These are phyloP conservation scores for Yamadazyma dendronema DNA, from an alignment of 1,139 yeast species.

Conservation along the genomic window DNA sequence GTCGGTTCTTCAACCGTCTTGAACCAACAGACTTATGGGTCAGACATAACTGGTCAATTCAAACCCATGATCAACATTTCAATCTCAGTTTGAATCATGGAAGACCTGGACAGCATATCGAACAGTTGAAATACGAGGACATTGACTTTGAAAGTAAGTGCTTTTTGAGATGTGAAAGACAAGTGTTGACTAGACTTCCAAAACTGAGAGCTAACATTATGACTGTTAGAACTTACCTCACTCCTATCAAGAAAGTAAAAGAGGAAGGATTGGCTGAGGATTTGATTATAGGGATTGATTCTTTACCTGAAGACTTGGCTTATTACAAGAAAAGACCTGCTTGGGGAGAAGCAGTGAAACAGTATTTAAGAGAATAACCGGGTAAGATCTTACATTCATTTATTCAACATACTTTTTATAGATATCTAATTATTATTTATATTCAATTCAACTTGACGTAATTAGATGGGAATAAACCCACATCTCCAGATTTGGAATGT, in stretches of 20 bases:
- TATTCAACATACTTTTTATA: conserved; percentile 2
- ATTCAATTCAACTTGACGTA: conserved; percentile 52
- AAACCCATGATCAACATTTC: conserved; percentile 30
- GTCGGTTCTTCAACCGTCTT: conserved; percentile 36
- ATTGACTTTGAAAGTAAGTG: conserved; percentile 39
- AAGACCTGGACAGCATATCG: conserved; percentile 27
- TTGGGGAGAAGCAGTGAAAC: conserved; percentile 66
- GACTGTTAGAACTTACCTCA: conserved; percentile 43
- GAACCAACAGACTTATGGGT: conserved; percentile 40
- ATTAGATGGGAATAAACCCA: conserved; percentile 88
- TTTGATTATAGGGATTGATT: conserved; percentile 56
- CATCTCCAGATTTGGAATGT: conserved; percentile 61
- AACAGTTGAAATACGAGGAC: conserved; percentile 23
- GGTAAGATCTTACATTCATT: background rate
- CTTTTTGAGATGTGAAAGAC: conserved; percentile 42
- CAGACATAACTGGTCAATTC: conserved; percentile 43
- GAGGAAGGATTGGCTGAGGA: conserved; percentile 40
- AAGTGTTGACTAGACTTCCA: conserved; percentile 39
- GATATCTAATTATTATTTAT: background rate
- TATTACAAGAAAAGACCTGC: conserved; percentile 57
- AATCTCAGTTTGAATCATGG: conserved; percentile 33
- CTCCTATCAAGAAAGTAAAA: conserved; percentile 35
- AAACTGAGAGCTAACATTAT: conserved; percentile 36
- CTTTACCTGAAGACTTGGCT: conserved; percentile 56
- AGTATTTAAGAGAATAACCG: conserved; percentile 28